Evolutionary conservation across 441 rosid species (phyloP).

Genomic region (Gossypium gossypioides): DNA sequence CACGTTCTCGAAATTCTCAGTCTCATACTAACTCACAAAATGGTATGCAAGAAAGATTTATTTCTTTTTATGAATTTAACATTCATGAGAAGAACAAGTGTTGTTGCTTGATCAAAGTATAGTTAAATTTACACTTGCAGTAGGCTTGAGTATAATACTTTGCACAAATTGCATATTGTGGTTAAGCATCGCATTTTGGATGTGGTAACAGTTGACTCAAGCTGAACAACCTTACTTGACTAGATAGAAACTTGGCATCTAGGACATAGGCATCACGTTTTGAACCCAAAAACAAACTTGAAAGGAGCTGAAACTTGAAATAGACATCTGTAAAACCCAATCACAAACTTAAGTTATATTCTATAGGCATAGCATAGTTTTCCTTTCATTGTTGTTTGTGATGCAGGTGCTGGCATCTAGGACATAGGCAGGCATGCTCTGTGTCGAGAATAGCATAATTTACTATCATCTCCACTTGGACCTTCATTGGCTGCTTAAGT

Average conservation of each 20-base stretch:
- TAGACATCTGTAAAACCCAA: neutral
- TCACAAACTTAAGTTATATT: neutral
- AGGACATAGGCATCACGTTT: neutral
- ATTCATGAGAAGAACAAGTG: slow-evolving; percentile 1
- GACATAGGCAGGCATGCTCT: neutral
- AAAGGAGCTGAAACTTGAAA: neutral
- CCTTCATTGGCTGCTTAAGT: neutral
- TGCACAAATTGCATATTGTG: neutral
- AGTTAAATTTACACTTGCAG: neutral
- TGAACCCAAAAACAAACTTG: neutral
- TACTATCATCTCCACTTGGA: neutral
- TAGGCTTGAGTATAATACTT: neutral
- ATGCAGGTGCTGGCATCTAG: neutral
- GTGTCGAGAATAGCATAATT: neutral
- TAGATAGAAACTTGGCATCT: neutral
- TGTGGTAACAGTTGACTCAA: neutral
- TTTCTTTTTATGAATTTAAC: neutral
- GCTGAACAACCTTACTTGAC: neutral
- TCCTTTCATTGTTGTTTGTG: neutral
- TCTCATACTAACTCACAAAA: slow-evolving; percentile 30
- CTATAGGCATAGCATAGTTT: neutral
- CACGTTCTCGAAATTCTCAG: slow-evolving; percentile 38
- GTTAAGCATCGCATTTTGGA: neutral
- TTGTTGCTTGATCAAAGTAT: neutral
- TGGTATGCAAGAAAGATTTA: slow-evolving; percentile 31